Base-by-base conservation (phyloP, 345 rosid species). In the Salix caprea region DNA sequence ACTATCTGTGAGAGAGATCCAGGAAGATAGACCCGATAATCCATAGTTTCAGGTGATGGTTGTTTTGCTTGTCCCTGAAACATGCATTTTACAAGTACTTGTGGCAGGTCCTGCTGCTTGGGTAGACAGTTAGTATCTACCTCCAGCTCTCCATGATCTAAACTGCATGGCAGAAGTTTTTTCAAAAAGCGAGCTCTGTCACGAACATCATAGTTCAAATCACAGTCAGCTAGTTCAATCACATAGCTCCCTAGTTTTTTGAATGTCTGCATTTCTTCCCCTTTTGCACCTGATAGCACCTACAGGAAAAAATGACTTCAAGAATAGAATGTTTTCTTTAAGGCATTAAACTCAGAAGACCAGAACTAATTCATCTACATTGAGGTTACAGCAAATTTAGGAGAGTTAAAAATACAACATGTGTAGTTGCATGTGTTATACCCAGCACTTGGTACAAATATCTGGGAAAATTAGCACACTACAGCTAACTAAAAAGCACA, bases 1-100 rank as follows among this genome's bases (percentile, higher is more conserved):
- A 96, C 99, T 71, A 96, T 90, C 80, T 92, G 98, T 4, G 99
- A 96, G 75, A 96, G 94, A 76, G 98, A 91, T 72, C 98, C 98
- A 76, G 98, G 99, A 67, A 96, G 98, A 86, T 92, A 93, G 81
- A 90, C 87, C 37, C 97, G 94, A 78, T 82, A 74, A 72, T 81
- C 87, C 46, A 84, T 52, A 18, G 87, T 82, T 79, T 79, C 88
- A 58, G 77, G 74, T 77, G 90, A 74, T 18, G 73, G 65, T 46
- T 81, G 84, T 67, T 84, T 88, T 79, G 78, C 69, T 82, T 90
- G 85, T 82, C 80, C 85, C 72, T 86, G 89, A 69, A 91, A 91
- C 62, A 93, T 78, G 76, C 77, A 81, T 84, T 96, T 89, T 54
- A 84, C 79, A 78, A 96, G 89, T 48, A 83, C 68, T 77, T 54